phyloP scores from a whole-genome alignment of 371 early-diverging fungal genomes.

The Blastocladiella emersonii region DNA sequence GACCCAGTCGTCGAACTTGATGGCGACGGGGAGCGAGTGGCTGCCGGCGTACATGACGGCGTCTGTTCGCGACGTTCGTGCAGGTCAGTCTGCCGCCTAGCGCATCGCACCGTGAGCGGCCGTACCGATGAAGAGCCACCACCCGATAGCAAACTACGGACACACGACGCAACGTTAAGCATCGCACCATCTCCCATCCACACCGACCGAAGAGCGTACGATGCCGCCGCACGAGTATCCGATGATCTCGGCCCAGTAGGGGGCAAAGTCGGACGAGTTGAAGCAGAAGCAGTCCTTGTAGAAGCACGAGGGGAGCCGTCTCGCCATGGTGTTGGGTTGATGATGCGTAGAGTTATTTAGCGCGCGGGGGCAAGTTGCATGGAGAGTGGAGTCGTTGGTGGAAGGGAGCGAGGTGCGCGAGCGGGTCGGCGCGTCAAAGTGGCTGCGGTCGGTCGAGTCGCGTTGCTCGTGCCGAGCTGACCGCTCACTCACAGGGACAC shows the following conservation, averaged over 20 bases:
- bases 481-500: too few relatives aligned
- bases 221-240: background rate
- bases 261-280: slow-evolving; percentile 7
- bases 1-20: slow-evolving; percentile 28
- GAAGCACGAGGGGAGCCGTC: background rate
- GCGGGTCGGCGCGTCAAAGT: too few relatives aligned
- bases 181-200: too few relatives aligned
- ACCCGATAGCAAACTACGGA: slow-evolving; percentile 25
- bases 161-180: slow-evolving; percentile 14
- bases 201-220: background rate
- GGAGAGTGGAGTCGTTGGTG: too few relatives aligned
- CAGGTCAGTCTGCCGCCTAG: too few relatives aligned
- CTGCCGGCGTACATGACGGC: slow-evolving; percentile 6
- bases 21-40: slow-evolving; percentile 7
- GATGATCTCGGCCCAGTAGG: slow-evolving; percentile 6
- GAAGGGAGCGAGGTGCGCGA: too few relatives aligned
- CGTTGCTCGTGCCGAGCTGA: too few relatives aligned
- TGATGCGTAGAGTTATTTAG: too few relatives aligned
- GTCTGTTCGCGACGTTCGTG: background rate
- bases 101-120: too few relatives aligned
- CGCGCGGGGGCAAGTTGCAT: too few relatives aligned
- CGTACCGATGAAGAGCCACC: slow-evolving; percentile 31
- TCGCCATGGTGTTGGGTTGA: background rate
- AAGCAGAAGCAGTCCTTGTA: slow-evolving; percentile 9
- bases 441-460: too few relatives aligned